Conservation (phyloP, 768 basidiomycete genomes). For the Boletus fagicola region DNA sequence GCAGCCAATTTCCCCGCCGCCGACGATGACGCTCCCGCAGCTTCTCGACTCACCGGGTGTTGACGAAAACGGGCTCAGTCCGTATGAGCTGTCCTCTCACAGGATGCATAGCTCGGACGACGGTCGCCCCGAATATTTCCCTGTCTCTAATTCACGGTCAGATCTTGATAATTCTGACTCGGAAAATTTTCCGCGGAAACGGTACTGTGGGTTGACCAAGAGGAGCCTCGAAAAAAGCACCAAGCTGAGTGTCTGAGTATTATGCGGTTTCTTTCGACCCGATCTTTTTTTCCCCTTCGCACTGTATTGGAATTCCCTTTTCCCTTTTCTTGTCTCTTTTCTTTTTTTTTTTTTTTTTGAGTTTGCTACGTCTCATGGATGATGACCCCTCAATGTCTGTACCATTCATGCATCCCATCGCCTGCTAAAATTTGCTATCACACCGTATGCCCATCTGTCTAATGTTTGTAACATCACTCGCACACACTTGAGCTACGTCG, state of each 20-base stretch:
- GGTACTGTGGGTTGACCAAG: constrained; percentile 18
- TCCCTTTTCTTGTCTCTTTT: background rate
- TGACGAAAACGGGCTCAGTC: constrained; percentile 23
- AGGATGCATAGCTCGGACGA: constrained; percentile 21
- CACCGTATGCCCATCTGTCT: constrained; percentile 31
- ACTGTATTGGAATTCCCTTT: background rate
- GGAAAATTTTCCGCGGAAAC: constrained; percentile 26
- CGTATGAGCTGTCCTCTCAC: constrained; percentile 29
- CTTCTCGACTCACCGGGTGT: constrained; percentile 25
- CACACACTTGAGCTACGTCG: constrained; percentile 14
- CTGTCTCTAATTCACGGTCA: constrained; percentile 36
- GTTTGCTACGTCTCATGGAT: constrained; percentile 20
- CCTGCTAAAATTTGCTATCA: constrained; percentile 13
- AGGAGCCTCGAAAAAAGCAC: constrained; percentile 25
- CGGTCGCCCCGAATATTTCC: constrained; percentile 34
- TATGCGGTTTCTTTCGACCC: constrained; percentile 5
- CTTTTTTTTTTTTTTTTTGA: background rate
- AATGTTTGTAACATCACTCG: constrained; percentile 32
- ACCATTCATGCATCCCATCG: constrained; percentile 28
- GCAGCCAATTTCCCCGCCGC: constrained; percentile 33
- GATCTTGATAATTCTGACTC: constrained; percentile 32
- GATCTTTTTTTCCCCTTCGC: constrained; percentile 8
- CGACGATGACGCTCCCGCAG: constrained; percentile 29
- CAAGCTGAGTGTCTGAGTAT: constrained; percentile 29
- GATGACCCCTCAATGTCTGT: constrained; percentile 22